Conservation (phyloP, 495 filamentous ascomycete species). For the Aspergillus biplanus region DNA sequence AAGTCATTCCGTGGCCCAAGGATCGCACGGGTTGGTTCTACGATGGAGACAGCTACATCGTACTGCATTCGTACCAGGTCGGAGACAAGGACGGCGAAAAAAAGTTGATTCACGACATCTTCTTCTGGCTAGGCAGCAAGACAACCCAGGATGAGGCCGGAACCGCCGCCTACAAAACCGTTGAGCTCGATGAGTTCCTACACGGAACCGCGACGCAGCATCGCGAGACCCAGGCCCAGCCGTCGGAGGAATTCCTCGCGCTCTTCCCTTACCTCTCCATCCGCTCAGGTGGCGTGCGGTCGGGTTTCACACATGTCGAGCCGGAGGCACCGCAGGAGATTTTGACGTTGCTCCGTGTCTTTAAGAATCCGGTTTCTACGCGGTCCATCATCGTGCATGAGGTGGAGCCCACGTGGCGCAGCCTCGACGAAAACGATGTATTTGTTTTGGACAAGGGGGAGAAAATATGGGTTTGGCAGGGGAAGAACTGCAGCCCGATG, state of each 20-base stretch:
- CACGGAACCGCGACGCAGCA: constrained; percentile 61
- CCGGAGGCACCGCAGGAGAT: constrained; percentile 43
- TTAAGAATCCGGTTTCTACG: constrained; percentile 53
- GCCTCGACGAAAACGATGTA: constrained; percentile 63
- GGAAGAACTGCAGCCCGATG: constrained; percentile 63
- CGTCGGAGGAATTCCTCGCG: constrained; percentile 58
- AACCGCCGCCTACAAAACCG: constrained; percentile 67
- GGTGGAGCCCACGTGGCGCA: constrained; percentile 62
- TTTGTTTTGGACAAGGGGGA: constrained; percentile 62
- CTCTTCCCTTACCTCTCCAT: constrained; percentile 60
- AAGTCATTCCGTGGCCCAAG: constrained; percentile 61
- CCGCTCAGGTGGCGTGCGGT: constrained; percentile 59
- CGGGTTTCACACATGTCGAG: constrained; percentile 63
- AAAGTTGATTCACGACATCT: constrained; percentile 49
- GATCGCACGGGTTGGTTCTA: constrained; percentile 58
- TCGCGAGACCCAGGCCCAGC: constrained; percentile 58
- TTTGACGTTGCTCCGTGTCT: constrained; percentile 57
- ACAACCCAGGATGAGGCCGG: constrained; percentile 67
- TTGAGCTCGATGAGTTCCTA: constrained; percentile 66
- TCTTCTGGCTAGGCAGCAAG: constrained; percentile 64
- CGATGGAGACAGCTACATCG: constrained; percentile 66
- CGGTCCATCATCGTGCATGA: constrained; percentile 61
- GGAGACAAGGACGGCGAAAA: constrained; percentile 47
- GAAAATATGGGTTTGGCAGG: constrained; percentile 70
- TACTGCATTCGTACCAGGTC: constrained; percentile 58